Base-by-base conservation (phyloP, 2,329 filamentous ascomycete genomes). In the Clarireedia hainanense region DNA sequence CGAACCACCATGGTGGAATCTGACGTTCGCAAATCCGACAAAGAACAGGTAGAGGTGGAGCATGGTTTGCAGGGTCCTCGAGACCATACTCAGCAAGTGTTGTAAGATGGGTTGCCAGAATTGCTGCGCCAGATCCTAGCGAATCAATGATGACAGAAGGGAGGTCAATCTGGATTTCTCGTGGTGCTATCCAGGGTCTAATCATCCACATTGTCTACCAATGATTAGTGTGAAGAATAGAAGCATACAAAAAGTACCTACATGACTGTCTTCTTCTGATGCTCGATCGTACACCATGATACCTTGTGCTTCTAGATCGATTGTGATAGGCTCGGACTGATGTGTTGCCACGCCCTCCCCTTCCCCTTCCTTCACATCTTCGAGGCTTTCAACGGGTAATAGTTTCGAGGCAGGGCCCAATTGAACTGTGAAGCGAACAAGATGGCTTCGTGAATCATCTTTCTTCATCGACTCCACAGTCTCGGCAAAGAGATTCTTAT, bases 1-100 rank as follows among this genome's bases (percentile, higher is more conserved):
- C 94, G 65, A 99, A 99, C 95, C 94, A 99, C 94, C 94, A 99
- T 0, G 92, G 91, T 4, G 90, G 90, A 58, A 99, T 97, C 60
- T 96, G 90, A 53, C 94, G 89, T 70, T 99, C 94, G 71, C 94
- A 99, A 55, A 99, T 97, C 52, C 94, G 90, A 71, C 94, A 99
- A 15, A 99, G 80, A 4, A 97, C 87, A 0, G 91, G 89, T 10
- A 84, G 77, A 0, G 92, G 91, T 2, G 90, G 89, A 9, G 90
- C 85, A 68, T 91, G 85, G 65, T 86, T 83, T 50, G 81, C 81
- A 20, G 88, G 84, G 60, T 88, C 89, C 42, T 88, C 86, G 27
- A 85, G 78, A 50, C 88, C 89, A 42, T 85, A 83, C 69, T 99
- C 94, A 48, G 94, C 90, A 37, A 99, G 78, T 58, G 85, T 83